Conservation (phyloP, 1,284 basidiomycete species). For the Papiliotrema terrestris region DNA sequence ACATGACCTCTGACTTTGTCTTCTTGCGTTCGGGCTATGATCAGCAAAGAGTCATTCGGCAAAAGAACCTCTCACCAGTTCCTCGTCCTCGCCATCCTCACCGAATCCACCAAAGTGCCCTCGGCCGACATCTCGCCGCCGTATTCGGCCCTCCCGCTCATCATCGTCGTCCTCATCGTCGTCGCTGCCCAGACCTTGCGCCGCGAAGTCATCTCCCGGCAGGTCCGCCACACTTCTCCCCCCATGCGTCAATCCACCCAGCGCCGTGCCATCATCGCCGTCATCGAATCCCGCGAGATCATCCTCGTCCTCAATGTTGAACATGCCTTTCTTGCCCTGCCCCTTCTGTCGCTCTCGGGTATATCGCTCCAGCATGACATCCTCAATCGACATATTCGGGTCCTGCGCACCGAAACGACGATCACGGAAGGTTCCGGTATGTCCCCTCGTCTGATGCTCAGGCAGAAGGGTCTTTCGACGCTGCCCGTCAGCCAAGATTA, state of each 20-base stretch:
- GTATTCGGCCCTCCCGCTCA: conserved; percentile 59
- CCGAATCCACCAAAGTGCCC: conserved; percentile 84
- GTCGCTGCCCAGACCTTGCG: conserved; percentile 66
- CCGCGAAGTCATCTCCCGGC: conserved; percentile 73
- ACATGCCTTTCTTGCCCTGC: conserved; percentile 70
- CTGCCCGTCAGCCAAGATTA: conserved; percentile 48
- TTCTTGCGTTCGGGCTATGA: conserved; percentile 72
- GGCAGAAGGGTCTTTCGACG: conserved; percentile 82
- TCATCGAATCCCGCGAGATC: conserved; percentile 64
- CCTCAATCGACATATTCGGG: conserved; percentile 83
- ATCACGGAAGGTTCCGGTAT: conserved; percentile 85
- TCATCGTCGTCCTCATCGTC: conserved; percentile 68
- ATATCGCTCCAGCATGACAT: conserved; percentile 96
- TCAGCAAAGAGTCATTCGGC: conserved; percentile 1
- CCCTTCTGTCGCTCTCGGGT: conserved; percentile 69
- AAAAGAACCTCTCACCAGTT: conserved; percentile 47
- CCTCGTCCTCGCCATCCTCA: conserved; percentile 56
- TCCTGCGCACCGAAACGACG: conserved; percentile 95
- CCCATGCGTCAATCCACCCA: conserved; percentile 74
- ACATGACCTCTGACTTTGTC: conserved; percentile 95
- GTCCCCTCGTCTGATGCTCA: conserved; percentile 68
- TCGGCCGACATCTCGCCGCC: conserved; percentile 60
- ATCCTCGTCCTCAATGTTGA: conserved; percentile 73
- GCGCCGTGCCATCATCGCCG: conserved; percentile 36
- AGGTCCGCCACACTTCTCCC: conserved; percentile 76